Evolutionary conservation across 2,329 filamentous ascomycete species (phyloP).

Genomic region (Paracamarosporium sp.): DNA sequence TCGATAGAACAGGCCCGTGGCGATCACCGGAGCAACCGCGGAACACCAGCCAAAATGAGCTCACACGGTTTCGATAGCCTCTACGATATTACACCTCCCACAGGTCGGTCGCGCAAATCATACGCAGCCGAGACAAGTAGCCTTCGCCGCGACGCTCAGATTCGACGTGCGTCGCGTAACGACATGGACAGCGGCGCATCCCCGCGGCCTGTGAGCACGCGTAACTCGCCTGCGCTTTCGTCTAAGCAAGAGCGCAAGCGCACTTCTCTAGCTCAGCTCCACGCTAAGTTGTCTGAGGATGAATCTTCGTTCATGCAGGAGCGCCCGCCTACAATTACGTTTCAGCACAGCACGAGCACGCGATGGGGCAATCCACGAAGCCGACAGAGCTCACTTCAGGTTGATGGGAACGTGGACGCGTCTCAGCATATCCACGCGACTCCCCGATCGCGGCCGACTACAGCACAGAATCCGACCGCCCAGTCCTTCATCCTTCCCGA

Average conservation of each 20-base stretch:
- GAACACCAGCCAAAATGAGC: constrained; percentile 53
- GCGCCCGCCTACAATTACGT: constrained; percentile 53
- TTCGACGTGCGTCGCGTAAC: constrained; percentile 52
- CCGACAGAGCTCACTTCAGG: constrained; percentile 50
- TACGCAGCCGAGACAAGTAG: constrained; percentile 41
- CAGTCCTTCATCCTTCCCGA: constrained; percentile 69
- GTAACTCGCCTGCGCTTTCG: constrained; percentile 41
- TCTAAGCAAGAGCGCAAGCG: constrained; percentile 46
- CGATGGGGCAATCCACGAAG: constrained; percentile 58
- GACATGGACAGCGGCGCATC: constrained; percentile 46
- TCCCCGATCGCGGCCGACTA: constrained; percentile 44
- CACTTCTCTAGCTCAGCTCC: constrained; percentile 62
- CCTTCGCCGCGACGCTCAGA: constrained; percentile 54
- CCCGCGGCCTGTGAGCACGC: constrained; percentile 46
- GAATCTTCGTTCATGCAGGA: constrained; percentile 61
- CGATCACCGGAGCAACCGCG: constrained; percentile 46
- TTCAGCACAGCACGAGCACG: constrained; percentile 55
- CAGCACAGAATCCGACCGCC: constrained; percentile 58
- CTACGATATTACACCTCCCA: constrained; percentile 56
- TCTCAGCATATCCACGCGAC: constrained; percentile 25
- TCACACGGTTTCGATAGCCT: constrained; percentile 58
- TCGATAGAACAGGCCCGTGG: constrained; percentile 66
- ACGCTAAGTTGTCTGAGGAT: constrained; percentile 61
- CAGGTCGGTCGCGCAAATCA: constrained; percentile 44
- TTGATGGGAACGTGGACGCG: constrained; percentile 34